Evolutionary conservation across 2,329 filamentous ascomycete genomes (phyloP).

Genomic region (Coniochaeta sp.): DNA sequence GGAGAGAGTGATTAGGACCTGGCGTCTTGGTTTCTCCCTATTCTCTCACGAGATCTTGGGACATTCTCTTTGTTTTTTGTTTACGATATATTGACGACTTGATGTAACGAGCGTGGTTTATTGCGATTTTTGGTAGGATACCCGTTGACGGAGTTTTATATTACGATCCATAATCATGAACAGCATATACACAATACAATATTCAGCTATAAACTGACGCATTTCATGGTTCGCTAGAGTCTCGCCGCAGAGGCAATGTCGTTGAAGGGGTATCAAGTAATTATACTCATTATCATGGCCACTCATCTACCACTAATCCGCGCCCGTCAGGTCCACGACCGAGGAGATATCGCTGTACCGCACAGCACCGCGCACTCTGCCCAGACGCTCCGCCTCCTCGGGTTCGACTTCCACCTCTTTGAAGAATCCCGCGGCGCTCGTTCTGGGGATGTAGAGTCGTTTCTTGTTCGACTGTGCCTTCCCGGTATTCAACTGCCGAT

Average conservation of each 20-base stretch:
- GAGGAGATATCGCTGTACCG: neutral
- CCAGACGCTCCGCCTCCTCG: constrained; percentile 12
- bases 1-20: neutral
- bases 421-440: constrained; percentile 18
- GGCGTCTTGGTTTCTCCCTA: constrained; percentile 1
- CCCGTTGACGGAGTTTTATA: neutral
- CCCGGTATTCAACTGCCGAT: neutral
- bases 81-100: constrained; percentile 13
- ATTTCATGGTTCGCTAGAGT: no score
- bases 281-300: neutral
- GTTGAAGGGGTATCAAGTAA: neutral
- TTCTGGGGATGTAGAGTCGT: constrained; percentile 16
- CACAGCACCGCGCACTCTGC: neutral
- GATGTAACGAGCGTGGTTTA: constrained; percentile 4
- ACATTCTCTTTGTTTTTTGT: neutral
- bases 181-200: neutral
- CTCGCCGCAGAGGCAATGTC: neutral
- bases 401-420: constrained; percentile 15
- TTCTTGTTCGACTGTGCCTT: constrained; percentile 4
- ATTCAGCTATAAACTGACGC: no score
- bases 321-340: neutral
- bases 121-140: neutral
- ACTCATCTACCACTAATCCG: neutral
- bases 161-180: neutral
- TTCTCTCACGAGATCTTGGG: neutral